Percentiles rank a stretch among this genome's conserved stretches.
Evolutionary conservation across 768 basidiomycete species (phyloP).

Genomic region (Sarcodon aspratus): DNA sequence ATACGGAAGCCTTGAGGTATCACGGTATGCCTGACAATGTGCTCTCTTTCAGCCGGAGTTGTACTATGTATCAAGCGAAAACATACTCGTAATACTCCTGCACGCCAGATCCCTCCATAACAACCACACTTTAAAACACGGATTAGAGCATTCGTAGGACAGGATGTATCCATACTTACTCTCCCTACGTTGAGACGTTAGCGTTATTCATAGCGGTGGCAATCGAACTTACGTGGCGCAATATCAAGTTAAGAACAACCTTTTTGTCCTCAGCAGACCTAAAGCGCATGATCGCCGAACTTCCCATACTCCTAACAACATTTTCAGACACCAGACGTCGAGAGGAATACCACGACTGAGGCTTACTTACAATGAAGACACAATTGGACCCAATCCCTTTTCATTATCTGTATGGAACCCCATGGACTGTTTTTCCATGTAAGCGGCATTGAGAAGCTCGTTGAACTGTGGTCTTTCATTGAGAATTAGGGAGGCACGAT

Average conservation of each 20-base stretch:
- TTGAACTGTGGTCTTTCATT: slow-evolving; percentile 39
- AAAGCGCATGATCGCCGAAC: slow-evolving; percentile 74
- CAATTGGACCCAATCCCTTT: slow-evolving; percentile 55
- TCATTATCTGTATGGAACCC: slow-evolving; percentile 81
- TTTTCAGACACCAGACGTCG: too few relatives aligned
- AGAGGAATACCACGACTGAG: too few relatives aligned
- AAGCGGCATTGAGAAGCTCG: slow-evolving; percentile 71
- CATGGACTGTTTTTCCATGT: slow-evolving; percentile 83
- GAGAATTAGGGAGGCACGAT: slow-evolving; percentile 39
- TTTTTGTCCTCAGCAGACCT: slow-evolving; percentile 26
- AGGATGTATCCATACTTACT: slow-evolving; percentile 13
- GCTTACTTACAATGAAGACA: slow-evolving; percentile 42
- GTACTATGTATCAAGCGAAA: not conserved
- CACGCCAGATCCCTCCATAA: slow-evolving; percentile 64
- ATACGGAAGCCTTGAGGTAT: slow-evolving; percentile 67
- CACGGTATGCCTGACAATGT: slow-evolving; percentile 53
- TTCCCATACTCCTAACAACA: slow-evolving; percentile 41
- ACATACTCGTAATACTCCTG: slow-evolving; percentile 65
- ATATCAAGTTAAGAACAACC: slow-evolving; percentile 39
- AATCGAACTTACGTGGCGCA: slow-evolving; percentile 48
- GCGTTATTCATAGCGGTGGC: slow-evolving; percentile 2
- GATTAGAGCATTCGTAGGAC: not conserved
- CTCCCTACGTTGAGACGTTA: slow-evolving; percentile 39
- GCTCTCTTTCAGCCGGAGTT: slow-evolving; percentile 2
- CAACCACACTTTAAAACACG: slow-evolving; percentile 27